These are phyloP conservation scores for Penicillium sp. DNA, from an alignment of 2,329 filamentous ascomycete species.

Conservation along the genomic window DNA sequence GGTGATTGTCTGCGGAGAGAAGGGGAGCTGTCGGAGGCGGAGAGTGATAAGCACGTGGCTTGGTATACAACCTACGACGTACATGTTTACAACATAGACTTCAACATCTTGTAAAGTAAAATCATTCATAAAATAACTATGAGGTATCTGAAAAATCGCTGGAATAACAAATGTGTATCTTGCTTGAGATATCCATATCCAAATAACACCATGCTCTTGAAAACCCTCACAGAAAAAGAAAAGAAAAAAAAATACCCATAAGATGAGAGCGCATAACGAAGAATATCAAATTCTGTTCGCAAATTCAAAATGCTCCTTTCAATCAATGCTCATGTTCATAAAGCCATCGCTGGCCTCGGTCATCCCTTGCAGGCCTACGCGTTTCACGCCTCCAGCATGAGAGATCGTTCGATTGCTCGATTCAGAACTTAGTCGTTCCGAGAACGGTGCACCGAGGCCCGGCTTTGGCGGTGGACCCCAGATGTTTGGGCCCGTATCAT, in stretches of 20 bases:
- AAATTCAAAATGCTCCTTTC: neutral
- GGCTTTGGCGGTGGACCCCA: conserved; percentile 71
- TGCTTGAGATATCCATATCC: conserved; percentile 5
- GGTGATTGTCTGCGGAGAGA: conserved; percentile 16
- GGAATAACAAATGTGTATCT: conserved; percentile 9
- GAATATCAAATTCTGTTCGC: neutral
- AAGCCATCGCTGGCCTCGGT: conserved; percentile 90
- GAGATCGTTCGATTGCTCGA: conserved; percentile 55
- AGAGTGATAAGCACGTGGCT: conserved; percentile 25
- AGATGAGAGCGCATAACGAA: neutral
- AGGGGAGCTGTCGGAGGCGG: conserved; percentile 20
- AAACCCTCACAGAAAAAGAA: neutral
- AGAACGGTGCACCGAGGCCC: conserved; percentile 53
- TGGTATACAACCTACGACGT: neutral
- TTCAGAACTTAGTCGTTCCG: conserved; percentile 50
- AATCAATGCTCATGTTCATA: conserved; percentile 98
- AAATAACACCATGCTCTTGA: conserved; percentile 1
- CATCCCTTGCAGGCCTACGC: conserved; percentile 88
- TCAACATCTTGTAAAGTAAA: neutral
- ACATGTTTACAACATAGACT: neutral
- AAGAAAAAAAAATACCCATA: neutral
- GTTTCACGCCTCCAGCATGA: conserved; percentile 45
- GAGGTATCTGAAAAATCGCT: conserved; percentile 16
- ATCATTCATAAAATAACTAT: neutral
- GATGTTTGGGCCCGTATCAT: conserved; percentile 58